Evolutionary conservation across 495 filamentous ascomycete species (phyloP).

Genomic region (Penicillium angulare): DNA sequence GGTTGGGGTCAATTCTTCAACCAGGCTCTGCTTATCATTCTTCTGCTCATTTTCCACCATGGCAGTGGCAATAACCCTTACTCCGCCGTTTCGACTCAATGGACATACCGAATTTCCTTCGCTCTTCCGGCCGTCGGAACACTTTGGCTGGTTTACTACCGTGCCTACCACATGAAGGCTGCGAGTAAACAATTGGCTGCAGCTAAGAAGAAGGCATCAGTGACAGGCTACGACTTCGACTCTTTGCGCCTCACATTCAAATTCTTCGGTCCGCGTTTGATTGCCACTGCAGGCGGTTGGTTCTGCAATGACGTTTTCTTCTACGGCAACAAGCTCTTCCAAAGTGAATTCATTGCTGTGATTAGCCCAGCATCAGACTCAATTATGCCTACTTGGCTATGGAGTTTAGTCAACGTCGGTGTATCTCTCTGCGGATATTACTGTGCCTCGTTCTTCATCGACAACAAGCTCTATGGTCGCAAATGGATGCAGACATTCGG

Average conservation of each 20-base stretch:
- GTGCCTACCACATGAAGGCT: constrained; percentile 81
- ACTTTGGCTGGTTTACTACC: constrained; percentile 89
- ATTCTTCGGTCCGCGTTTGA: constrained; percentile 75
- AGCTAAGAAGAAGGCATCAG: constrained; percentile 78
- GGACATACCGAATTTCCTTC: constrained; percentile 83
- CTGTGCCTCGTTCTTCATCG: constrained; percentile 72
- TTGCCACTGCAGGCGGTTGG: constrained; percentile 85
- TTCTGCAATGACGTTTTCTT: constrained; percentile 95
- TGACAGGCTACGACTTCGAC: constrained; percentile 83
- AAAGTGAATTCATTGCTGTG: constrained; percentile 77
- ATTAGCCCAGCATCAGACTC: constrained; percentile 60
- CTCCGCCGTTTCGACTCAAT: constrained; percentile 66
- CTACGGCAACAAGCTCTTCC: constrained; percentile 97
- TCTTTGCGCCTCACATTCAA: constrained; percentile 72
- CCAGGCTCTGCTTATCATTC: constrained; percentile 78
- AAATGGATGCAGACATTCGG: constrained; percentile 91
- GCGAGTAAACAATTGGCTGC: constrained; percentile 69
- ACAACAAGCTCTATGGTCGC: constrained; percentile 89
- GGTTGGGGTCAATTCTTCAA: constrained; percentile 95
- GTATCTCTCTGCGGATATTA: constrained; percentile 86
- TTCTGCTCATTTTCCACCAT: constrained; percentile 78
- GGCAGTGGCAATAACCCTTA: constrained; percentile 71
- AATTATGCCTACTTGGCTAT: constrained; percentile 83
- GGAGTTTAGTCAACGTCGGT: constrained; percentile 82
- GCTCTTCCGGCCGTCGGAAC: constrained; percentile 83